These are phyloP conservation scores for Batrachochytrium dendrobatidis DNA, from an alignment of 371 early-diverging fungal genomes.

Conservation along the genomic window DNA sequence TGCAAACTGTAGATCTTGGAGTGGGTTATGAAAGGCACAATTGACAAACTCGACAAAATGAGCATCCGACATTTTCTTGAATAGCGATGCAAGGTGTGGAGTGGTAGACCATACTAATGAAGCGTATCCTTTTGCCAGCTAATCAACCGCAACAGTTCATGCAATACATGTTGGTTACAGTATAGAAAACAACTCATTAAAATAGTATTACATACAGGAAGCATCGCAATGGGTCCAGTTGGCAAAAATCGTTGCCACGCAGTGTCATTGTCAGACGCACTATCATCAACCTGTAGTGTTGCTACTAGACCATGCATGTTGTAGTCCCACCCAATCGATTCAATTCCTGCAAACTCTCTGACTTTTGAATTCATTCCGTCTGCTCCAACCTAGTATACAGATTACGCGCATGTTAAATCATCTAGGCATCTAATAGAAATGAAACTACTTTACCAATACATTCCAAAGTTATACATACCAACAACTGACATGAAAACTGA, in stretches of 20 bases:
- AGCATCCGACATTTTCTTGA: slow-evolving; percentile 52
- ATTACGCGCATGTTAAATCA: neutral
- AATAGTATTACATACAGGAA: slow-evolving; percentile 71
- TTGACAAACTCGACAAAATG: slow-evolving; percentile 70
- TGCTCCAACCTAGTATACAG: slow-evolving; percentile 75
- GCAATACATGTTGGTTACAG: neutral
- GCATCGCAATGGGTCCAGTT: slow-evolving; percentile 85
- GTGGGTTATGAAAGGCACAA: slow-evolving; percentile 66
- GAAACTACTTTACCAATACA: slow-evolving; percentile 2
- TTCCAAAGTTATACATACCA: slow-evolving; percentile 56
- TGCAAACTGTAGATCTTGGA: slow-evolving; percentile 68
- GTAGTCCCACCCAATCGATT: slow-evolving; percentile 83
- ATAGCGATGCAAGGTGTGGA: slow-evolving; percentile 51
- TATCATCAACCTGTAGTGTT: slow-evolving; percentile 56
- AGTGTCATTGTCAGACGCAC: slow-evolving; percentile 41
- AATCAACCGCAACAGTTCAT: neutral
- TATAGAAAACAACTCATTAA: neutral
- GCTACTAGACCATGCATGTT: slow-evolving; percentile 82
- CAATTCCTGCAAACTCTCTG: slow-evolving; percentile 72
- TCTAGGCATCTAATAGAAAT: too few species aligned
- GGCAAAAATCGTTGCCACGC: slow-evolving; percentile 95
- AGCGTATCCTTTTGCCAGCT: slow-evolving; percentile 44
- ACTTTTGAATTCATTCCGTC: slow-evolving; percentile 89
- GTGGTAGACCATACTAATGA: slow-evolving; percentile 90
- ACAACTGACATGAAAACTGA: slow-evolving; percentile 53